These are phyloP conservation scores for Mycena albidolilacea DNA, from an alignment of 768 basidiomycete species.

Conservation along the genomic window DNA sequence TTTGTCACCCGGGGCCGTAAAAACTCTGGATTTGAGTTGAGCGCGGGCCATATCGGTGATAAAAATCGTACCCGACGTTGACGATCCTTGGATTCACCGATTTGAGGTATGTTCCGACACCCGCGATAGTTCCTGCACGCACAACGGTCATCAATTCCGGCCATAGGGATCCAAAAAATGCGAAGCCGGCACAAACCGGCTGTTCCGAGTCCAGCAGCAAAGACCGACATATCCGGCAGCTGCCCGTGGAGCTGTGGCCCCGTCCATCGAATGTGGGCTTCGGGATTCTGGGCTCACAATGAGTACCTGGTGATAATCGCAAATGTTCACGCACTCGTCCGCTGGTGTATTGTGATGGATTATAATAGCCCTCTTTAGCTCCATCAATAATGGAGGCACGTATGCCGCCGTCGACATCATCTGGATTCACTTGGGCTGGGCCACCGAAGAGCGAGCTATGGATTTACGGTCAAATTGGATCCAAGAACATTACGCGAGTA, in stretches of 20 bases:
- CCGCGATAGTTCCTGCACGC: conserved; percentile 27
- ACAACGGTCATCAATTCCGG: background rate
- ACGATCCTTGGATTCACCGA: conserved; percentile 28
- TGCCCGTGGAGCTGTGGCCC: conserved; percentile 32
- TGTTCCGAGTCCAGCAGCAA: conserved; percentile 32
- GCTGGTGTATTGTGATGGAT: conserved; percentile 34
- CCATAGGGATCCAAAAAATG: too few relatives aligned
- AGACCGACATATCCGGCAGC: conserved; percentile 32
- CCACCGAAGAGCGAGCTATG: conserved; percentile 32
- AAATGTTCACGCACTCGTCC: conserved; percentile 10
- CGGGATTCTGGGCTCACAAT: conserved; percentile 20
- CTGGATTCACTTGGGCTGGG: conserved; percentile 33
- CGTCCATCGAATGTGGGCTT: conserved; percentile 36
- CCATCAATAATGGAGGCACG: conserved; percentile 30
- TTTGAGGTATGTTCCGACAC: conserved; percentile 30
- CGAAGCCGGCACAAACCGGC: conserved; percentile 13
- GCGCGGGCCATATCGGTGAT: too few relatives aligned
- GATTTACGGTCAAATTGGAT: background rate
- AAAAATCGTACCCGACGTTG: conserved; percentile 20
- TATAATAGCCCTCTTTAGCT: conserved; percentile 22
- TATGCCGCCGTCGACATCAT: conserved; percentile 30
- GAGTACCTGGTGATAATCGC: background rate
- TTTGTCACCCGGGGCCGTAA: conserved; percentile 32
- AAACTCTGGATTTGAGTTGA: conserved; percentile 5
- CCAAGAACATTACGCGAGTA: background rate